phyloP scores from a whole-genome alignment of 352 stramenopile genomes.

The Globisporangium carolinianum region DNA sequence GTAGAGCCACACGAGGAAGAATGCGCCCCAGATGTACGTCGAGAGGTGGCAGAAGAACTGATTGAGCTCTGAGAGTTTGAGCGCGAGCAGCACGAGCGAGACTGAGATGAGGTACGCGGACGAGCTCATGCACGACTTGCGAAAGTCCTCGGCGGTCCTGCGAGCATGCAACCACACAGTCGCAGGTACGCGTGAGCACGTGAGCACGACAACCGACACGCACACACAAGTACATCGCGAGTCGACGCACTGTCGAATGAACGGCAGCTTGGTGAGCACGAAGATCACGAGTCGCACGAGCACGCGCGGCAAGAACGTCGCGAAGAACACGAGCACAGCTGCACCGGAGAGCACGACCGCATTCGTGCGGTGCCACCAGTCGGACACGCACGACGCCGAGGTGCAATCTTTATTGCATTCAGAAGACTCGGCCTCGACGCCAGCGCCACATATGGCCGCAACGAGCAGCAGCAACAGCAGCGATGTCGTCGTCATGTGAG shows the following conservation, averaged over 20 bases:
- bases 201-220: neutral
- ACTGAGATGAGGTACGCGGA: slow-evolving; percentile 84
- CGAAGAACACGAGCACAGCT: slow-evolving; percentile 79
- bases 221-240: neutral
- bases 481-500: neutral
- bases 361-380: slow-evolving; percentile 46
- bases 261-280: slow-evolving; percentile 80
- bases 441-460: too few species aligned
- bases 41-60: slow-evolving; percentile 72
- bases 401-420: slow-evolving; percentile 30
- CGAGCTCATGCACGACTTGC: slow-evolving; percentile 61
- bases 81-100: slow-evolving; percentile 59
- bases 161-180: neutral
- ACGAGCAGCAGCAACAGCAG: neutral
- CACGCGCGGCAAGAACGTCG: slow-evolving; percentile 80
- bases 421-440: neutral
- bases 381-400: slow-evolving; percentile 37
- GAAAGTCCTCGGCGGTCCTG: slow-evolving; percentile 80
- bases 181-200: neutral
- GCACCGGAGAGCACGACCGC: slow-evolving; percentile 43
- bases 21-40: slow-evolving; percentile 83
- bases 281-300: slow-evolving; percentile 82
- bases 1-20: slow-evolving; percentile 88
- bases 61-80: slow-evolving; percentile 41
- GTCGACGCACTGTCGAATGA: slow-evolving; percentile 68